These are phyloP conservation scores for Cerioporus squamosus DNA, from an alignment of 1,284 basidiomycete genomes.

Conservation along the genomic window DNA sequence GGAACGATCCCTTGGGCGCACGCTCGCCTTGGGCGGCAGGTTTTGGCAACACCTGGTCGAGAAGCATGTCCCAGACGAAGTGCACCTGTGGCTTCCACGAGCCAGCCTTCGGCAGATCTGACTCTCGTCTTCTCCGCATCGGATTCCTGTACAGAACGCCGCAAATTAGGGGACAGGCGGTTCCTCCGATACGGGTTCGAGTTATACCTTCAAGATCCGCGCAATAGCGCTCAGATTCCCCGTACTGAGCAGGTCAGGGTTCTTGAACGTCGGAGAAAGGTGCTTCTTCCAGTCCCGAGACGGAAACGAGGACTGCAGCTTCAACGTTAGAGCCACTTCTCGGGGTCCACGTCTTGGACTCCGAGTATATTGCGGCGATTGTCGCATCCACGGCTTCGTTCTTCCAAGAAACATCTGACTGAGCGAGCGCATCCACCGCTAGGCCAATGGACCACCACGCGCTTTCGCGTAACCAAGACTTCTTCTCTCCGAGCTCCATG, in stretches of 20 bases:
- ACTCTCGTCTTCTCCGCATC: constrained; percentile 57
- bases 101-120: constrained; percentile 51
- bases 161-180: constrained; percentile 6
- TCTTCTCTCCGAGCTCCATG: constrained; percentile 76
- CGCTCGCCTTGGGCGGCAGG: constrained; percentile 36
- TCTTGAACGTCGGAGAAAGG: constrained; percentile 83
- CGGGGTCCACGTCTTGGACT: constrained; percentile 79
- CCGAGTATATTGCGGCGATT: constrained; percentile 55
- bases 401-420: constrained; percentile 73
- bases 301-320: constrained; percentile 64
- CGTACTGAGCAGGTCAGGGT: constrained; percentile 65
- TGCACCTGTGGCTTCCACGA: constrained; percentile 92
- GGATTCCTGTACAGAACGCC: constrained; percentile 51
- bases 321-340: constrained; percentile 83
- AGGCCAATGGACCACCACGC: constrained; percentile 85
- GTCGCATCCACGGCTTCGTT: constrained; percentile 61
- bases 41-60: constrained; percentile 74
- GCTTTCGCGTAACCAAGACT: constrained; percentile 92
- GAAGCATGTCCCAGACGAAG: constrained; percentile 88
- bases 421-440: constrained; percentile 63
- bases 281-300: constrained; percentile 71
- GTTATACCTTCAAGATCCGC: constrained; percentile 74
- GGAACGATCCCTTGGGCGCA: constrained; percentile 69
- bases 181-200: constrained; percentile 4
- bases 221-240: constrained; percentile 79